Percentiles rank a stretch among this genome's conserved stretches.
phyloP scores from a whole-genome alignment of 1,139 yeast genomes.

The Casaregolazyma lundiana region DNA sequence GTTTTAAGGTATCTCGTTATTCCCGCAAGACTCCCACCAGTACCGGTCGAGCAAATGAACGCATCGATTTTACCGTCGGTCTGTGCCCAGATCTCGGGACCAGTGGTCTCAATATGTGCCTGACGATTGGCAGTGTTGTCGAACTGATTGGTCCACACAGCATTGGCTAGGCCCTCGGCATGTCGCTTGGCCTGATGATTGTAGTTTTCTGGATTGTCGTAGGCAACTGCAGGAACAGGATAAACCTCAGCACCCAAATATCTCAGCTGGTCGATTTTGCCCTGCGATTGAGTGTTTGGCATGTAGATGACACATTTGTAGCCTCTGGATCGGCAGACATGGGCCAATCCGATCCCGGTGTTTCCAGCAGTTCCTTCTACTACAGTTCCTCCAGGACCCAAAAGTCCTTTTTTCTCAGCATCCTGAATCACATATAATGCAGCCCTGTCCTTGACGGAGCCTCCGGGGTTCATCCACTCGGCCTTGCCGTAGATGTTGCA shows the following conservation, averaged over 20 bases:
- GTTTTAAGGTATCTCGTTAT: slow-evolving; percentile 68
- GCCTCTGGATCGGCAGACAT: slow-evolving; percentile 77
- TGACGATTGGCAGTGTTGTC: slow-evolving; percentile 84
- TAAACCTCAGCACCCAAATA: slow-evolving; percentile 78
- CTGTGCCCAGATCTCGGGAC: slow-evolving; percentile 92
- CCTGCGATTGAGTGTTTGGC: slow-evolving; percentile 83
- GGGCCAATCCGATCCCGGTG: slow-evolving; percentile 89
- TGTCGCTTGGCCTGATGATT: slow-evolving; percentile 82
- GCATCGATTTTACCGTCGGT: slow-evolving; percentile 75
- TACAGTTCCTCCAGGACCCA: slow-evolving; percentile 66
- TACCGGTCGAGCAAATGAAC: slow-evolving; percentile 85
- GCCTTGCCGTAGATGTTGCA: slow-evolving; percentile 84
- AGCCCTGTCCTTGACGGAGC: slow-evolving; percentile 88
- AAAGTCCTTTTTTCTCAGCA: slow-evolving; percentile 68
- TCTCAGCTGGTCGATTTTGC: slow-evolving; percentile 67
- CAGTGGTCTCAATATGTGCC: slow-evolving; percentile 87
- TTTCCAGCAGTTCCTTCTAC: slow-evolving; percentile 76
- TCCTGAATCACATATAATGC: slow-evolving; percentile 73
- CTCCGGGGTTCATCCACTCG: slow-evolving; percentile 93
- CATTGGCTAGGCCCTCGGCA: slow-evolving; percentile 67
- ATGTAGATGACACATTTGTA: slow-evolving; percentile 80
- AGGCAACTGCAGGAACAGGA: slow-evolving; percentile 89
- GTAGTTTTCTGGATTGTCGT: slow-evolving; percentile 72
- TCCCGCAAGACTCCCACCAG: slow-evolving; percentile 91
- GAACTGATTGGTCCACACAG: slow-evolving; percentile 90